phyloP scores from a whole-genome alignment of 176 grass and related monocot species.

The Rhipidocladum racemiflorum region DNA sequence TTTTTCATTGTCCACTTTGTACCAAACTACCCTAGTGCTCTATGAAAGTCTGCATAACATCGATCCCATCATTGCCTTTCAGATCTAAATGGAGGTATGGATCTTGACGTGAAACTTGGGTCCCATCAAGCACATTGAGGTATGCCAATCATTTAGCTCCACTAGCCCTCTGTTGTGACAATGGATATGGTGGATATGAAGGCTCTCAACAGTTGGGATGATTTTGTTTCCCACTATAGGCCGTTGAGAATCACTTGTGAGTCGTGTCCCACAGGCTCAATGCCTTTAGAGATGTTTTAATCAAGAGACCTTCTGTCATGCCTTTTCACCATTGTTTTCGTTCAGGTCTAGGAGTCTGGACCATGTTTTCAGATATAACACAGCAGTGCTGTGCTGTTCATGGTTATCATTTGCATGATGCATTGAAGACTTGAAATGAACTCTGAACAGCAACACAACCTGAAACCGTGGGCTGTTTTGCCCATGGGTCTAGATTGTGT shows the following conservation, averaged over 20 bases:
- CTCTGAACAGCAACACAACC: not conserved
- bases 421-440: not conserved
- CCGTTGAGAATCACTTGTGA: conserved; percentile 25
- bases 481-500: conserved; percentile 9
- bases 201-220: conserved; percentile 21
- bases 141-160: conserved; percentile 34
- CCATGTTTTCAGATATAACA: not conserved
- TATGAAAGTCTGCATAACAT: conserved; percentile 27
- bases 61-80: conserved; percentile 7
- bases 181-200: conserved; percentile 34
- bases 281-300: not conserved
- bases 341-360: not conserved
- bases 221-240: conserved; percentile 52
- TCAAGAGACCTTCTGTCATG: not conserved
- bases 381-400: not conserved
- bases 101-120: conserved; percentile 26
- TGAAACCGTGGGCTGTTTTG: not conserved
- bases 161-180: conserved; percentile 30
- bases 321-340: not conserved
- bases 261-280: conserved; percentile 1
- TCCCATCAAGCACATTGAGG: conserved; percentile 30
- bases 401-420: not conserved
- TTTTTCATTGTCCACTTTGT: not conserved
- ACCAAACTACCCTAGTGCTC: not conserved
- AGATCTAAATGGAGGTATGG: conserved; percentile 38